Conservation (phyloP, 2,329 filamentous ascomycete genomes). For the Clathrospora elynae region DNA sequence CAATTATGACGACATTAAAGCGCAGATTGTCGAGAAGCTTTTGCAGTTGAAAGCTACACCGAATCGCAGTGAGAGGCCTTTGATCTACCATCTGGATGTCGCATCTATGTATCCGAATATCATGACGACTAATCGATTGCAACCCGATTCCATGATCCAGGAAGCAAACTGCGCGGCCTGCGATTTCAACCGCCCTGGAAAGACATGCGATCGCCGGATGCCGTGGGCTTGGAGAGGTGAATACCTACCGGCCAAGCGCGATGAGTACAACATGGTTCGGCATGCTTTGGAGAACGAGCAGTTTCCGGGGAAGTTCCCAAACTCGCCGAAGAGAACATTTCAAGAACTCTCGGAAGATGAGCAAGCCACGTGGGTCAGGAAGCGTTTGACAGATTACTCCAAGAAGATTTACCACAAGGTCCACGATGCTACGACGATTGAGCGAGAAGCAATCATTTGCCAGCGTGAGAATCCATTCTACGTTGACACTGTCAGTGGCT, state of each 20-base stretch:
- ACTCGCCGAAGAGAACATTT: slow-evolving; percentile 73
- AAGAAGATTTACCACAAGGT: slow-evolving; percentile 99
- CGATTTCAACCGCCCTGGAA: slow-evolving; percentile 96
- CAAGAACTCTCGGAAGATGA: slow-evolving; percentile 82
- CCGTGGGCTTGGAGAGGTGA: slow-evolving; percentile 99
- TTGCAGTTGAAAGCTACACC: slow-evolving; percentile 78
- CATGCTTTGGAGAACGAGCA: slow-evolving; percentile 88
- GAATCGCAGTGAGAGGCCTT: slow-evolving; percentile 79
- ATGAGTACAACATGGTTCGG: slow-evolving; percentile 99
- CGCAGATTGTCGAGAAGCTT: slow-evolving; percentile 75
- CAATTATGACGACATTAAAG: slow-evolving; percentile 68
- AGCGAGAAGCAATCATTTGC: slow-evolving; percentile 95
- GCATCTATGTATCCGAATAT: slow-evolving; percentile 99
- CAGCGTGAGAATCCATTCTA: slow-evolving; percentile 99
- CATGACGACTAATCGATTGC: slow-evolving; percentile 97
- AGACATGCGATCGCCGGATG: slow-evolving; percentile 91
- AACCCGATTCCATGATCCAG: slow-evolving; percentile 98
- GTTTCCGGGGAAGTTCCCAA: slow-evolving; percentile 80
- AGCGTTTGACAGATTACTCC: slow-evolving; percentile 87
- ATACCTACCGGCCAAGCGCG: slow-evolving; percentile 91
- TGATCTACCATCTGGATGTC: slow-evolving; percentile 98
- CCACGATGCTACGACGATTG: slow-evolving; percentile 88
- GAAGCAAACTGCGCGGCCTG: slow-evolving; percentile 96
- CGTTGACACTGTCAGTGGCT: slow-evolving; percentile 92
- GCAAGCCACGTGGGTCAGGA: slow-evolving; percentile 78